phyloP scores from a whole-genome alignment of 768 basidiomycete genomes.

The Phaffia tasmanica region DNA sequence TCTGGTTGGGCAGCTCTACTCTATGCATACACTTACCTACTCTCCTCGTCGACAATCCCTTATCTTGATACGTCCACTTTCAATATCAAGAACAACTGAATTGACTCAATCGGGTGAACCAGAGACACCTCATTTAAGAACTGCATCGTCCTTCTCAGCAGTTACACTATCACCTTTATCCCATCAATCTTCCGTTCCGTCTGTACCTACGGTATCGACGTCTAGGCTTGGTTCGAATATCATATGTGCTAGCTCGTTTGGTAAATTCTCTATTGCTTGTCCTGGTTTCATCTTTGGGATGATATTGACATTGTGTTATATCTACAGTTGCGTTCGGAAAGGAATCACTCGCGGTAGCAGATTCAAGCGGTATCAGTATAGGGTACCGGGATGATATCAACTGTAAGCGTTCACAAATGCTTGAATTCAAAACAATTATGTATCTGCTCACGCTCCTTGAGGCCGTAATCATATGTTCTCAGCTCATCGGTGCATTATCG shows the following conservation, averaged over 20 bases:
- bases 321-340: conserved; percentile 6
- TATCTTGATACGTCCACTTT: conserved; percentile 1
- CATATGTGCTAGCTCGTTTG: background rate
- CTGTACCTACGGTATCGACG: background rate
- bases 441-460: background rate
- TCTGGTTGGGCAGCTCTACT: conserved; percentile 3
- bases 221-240: background rate
- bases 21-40: conserved; percentile 13
- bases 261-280: background rate
- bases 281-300: no score
- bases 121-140: no score
- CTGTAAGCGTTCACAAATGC: background rate
- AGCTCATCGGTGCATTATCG: conserved; percentile 16
- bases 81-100: no score
- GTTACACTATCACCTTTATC: background rate
- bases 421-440: no score
- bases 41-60: conserved; percentile 3
- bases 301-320: no score
- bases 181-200: background rate
- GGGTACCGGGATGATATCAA: conserved; percentile 16
- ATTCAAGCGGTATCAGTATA: conserved; percentile 9
- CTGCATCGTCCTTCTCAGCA: conserved; percentile 1
- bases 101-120: no score
- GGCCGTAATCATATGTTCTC: background rate
- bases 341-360: conserved; percentile 15